These are phyloP conservation scores for Amaranthus tricolor DNA, from an alignment of 179 eudicot species.

Conservation along the genomic window DNA sequence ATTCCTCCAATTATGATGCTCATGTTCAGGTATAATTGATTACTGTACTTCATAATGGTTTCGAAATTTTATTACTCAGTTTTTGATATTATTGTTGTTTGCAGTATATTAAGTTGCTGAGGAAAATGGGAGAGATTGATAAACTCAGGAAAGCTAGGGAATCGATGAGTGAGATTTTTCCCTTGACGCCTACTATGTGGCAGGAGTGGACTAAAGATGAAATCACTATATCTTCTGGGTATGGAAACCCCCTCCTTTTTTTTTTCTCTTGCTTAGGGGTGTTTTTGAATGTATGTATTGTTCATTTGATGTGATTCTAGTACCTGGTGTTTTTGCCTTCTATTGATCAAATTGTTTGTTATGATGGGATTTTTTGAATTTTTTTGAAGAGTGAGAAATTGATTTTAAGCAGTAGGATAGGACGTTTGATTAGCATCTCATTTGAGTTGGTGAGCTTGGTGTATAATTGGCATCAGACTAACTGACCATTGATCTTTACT, in stretches of 20 bases:
- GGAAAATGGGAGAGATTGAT: conserved; percentile 83
- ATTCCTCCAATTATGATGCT: conserved; percentile 68
- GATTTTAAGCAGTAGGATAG: background rate
- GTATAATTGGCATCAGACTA: background rate
- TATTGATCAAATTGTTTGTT: background rate
- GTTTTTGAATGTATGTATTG: background rate
- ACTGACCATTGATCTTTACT: background rate
- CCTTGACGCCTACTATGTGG: conserved; percentile 83
- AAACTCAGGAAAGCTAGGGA: conserved; percentile 86
- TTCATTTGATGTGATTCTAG: background rate
- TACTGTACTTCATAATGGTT: background rate
- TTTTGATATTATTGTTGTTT: conserved; percentile 16
- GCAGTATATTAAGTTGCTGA: conserved; percentile 66
- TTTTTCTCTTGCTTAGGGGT: background rate
- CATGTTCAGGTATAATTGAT: conserved; percentile 61
- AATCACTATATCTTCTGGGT: conserved; percentile 58
- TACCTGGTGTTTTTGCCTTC: background rate
- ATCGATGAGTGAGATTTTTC: conserved; percentile 68
- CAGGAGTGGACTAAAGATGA: conserved; percentile 93
- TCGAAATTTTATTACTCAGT: background rate
- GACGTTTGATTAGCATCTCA: too few relatives aligned
- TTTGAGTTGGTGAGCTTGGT: background rate
- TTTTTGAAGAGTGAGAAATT: background rate
- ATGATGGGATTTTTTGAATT: background rate
- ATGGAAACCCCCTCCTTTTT: background rate